phyloP scores from a whole-genome alignment of 2,329 filamentous ascomycete genomes.

The Aspergillus japonicus region DNA sequence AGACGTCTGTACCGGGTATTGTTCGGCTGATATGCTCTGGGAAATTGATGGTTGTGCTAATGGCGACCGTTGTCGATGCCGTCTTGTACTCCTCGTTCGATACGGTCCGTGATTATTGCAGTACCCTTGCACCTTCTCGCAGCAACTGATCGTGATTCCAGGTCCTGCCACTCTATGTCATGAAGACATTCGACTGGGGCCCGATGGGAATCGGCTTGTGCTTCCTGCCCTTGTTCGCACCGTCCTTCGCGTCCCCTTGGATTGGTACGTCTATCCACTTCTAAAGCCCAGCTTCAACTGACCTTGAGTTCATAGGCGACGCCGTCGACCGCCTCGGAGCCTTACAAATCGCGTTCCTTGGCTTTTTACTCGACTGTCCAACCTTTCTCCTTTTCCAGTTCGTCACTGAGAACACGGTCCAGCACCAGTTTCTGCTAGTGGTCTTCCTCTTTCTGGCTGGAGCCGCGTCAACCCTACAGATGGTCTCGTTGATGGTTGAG shows the following conservation, averaged over 20 bases:
- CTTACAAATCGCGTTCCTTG: slow-evolving; percentile 56
- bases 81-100: slow-evolving; percentile 57
- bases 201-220: slow-evolving; percentile 58
- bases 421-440: slow-evolving; percentile 64
- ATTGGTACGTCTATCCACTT: slow-evolving; percentile 48
- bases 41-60: slow-evolving; percentile 46
- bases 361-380: slow-evolving; percentile 58
- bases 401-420: slow-evolving; percentile 55
- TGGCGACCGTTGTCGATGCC: slow-evolving; percentile 49
- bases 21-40: slow-evolving; percentile 39
- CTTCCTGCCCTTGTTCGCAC: slow-evolving; percentile 60
- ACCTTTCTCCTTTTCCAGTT: slow-evolving; percentile 64
- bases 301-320: slow-evolving; percentile 16
- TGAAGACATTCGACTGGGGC: slow-evolving; percentile 55
- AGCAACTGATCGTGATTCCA: slow-evolving; percentile 6
- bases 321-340: slow-evolving; percentile 58
- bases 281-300: neutral
- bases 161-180: slow-evolving; percentile 58
- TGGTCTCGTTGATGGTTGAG: slow-evolving; percentile 69
- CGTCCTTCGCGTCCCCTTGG: slow-evolving; percentile 60
- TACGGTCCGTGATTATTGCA: slow-evolving; percentile 22
- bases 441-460: slow-evolving; percentile 62
- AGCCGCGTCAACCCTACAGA: slow-evolving; percentile 54
- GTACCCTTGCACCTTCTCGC: neutral
- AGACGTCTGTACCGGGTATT: slow-evolving; percentile 19